Base-by-base conservation (phyloP, 2,329 filamentous ascomycete genomes). In the Colletotrichum eremochloae region DNA sequence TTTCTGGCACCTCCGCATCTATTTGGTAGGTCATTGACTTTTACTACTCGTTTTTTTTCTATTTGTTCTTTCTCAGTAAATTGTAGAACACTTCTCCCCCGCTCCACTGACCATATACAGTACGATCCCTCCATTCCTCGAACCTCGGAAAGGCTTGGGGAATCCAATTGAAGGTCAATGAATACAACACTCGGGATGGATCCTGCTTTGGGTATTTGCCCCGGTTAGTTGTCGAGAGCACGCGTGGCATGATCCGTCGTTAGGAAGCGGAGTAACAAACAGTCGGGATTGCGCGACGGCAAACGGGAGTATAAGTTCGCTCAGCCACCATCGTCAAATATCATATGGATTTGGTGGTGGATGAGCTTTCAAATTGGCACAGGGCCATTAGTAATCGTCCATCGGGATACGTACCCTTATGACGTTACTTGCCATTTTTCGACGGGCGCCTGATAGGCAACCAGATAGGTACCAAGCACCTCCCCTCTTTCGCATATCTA, bases 351-450 rank as follows among this genome's bases (percentile, higher is more conserved):
- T 11, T 11, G 20, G 31, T 36, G 8, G 53, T 36, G 24, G 31
- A 9, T 8, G 20, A 11, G 33, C 42, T n/a, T 38, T 60, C 6
- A 18, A 33, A 61, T 67, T 67, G 38, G 36, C 57, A 67, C 57
- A 67, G 65, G 44, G 57, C n/a, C 9, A 44, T 46, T 38, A 31
- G 5, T 63, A n/a, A 46, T 29, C n/a, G 29, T 24, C 24, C 24
- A 15, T 42, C 31, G 5, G 20, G 38, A 53, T 53, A 62, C 14
- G 65, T 63, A 53, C 46, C 48, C 46, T 5, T 33, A 63, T 67
- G 65, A 67, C 65, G 65, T 67, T 31, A 20, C 56, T 44, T 61
- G 44, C 33, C 20, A 14, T 31, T 15, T 58, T 4, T 6, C 24
- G 12, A 40, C 38, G 36, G 61, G 61, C 48, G 62, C 12, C 38